These are phyloP conservation scores for Neoboletus magnificus DNA, from an alignment of 768 basidiomycete genomes.

Conservation along the genomic window DNA sequence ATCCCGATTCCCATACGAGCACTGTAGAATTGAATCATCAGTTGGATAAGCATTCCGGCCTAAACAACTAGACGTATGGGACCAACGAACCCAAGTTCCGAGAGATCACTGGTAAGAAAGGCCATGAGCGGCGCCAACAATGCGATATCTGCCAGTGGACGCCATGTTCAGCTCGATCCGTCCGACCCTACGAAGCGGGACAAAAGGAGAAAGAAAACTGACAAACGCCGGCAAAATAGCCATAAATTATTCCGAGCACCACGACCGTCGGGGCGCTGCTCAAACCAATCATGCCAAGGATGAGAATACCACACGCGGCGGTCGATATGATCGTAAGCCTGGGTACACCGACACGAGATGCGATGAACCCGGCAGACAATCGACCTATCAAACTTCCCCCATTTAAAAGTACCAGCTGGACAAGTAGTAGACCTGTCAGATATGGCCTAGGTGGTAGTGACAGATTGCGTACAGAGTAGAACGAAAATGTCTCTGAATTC, in stretches of 20 bases:
- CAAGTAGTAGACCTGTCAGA: neutral
- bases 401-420: conserved; percentile 51
- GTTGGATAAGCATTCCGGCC: neutral
- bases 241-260: conserved; percentile 42
- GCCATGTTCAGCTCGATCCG: neutral
- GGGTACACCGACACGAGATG: conserved; percentile 41
- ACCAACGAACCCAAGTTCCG: conserved; percentile 48
- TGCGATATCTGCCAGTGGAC: conserved; percentile 32
- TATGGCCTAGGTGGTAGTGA: neutral
- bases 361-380: conserved; percentile 43
- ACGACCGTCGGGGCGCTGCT: conserved; percentile 34
- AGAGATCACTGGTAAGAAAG: conserved; percentile 41
- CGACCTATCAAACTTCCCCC: conserved; percentile 51
- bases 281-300: conserved; percentile 45
- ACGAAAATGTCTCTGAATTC: conserved; percentile 45
- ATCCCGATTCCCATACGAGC: conserved; percentile 27
- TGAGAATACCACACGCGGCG: conserved; percentile 32
- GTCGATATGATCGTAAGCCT: conserved; percentile 39
- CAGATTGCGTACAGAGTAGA: conserved; percentile 45
- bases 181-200: neutral
- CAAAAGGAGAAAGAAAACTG: conserved; percentile 6
- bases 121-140: conserved; percentile 42
- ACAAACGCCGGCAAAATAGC: conserved; percentile 48
- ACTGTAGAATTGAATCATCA: neutral
- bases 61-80: neutral